Percentiles rank a stretch among this genome's conserved stretches.
phyloP scores from a whole-genome alignment of 2,329 filamentous ascomycete genomes.

The Nemania abortiva region DNA sequence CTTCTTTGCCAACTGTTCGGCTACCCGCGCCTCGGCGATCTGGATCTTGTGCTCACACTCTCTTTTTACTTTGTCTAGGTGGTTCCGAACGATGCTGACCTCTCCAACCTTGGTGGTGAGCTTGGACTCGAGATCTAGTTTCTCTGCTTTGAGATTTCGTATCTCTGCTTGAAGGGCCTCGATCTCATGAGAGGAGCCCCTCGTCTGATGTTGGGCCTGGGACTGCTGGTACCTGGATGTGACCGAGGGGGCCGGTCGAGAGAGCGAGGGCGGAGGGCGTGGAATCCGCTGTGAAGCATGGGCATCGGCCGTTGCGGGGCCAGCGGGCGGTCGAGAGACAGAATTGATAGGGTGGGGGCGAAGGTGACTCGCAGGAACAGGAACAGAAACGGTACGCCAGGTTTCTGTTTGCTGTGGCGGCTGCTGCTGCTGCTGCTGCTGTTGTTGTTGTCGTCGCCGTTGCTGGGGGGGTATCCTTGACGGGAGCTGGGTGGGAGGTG shows the following conservation, averaged over 20 bases:
- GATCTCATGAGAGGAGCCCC: constrained; percentile 54
- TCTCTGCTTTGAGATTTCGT: too few relatives aligned
- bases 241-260: constrained; percentile 47
- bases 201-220: constrained; percentile 47
- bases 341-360: constrained; percentile 40
- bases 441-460: constrained; percentile 31
- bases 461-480: constrained; percentile 32
- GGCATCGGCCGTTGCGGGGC: constrained; percentile 22
- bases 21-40: constrained; percentile 71
- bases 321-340: constrained; percentile 30
- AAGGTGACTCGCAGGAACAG: constrained; percentile 43
- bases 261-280: constrained; percentile 50
- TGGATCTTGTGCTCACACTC: constrained; percentile 73
- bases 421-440: constrained; percentile 27
- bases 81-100: constrained; percentile 79
- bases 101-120: constrained; percentile 76
- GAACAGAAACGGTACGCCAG: constrained; percentile 44
- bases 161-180: constrained; percentile 65
- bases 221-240: constrained; percentile 54
- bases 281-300: constrained; percentile 39
- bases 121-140: constrained; percentile 65
- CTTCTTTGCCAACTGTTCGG: constrained; percentile 73
- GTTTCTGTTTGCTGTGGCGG: constrained; percentile 33
- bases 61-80: constrained; percentile 71
- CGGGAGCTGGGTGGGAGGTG: constrained; percentile 18